Percentiles rank a stretch among this genome's conserved stretches.
Conservation (phyloP, 2,329 filamentous ascomycete species). For the Talaromyces sp. region DNA sequence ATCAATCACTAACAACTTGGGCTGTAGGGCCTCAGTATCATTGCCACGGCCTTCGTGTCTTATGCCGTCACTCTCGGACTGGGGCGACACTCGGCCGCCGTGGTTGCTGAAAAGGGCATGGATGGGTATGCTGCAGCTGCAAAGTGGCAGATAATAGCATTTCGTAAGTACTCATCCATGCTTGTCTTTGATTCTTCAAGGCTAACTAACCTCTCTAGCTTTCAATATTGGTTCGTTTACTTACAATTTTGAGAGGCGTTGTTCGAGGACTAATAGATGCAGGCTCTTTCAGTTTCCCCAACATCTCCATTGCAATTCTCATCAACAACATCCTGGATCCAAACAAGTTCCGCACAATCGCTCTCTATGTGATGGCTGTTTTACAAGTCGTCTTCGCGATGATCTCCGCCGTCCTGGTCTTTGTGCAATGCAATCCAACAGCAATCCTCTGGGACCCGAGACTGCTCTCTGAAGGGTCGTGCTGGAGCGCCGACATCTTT, state of each 20-base stretch:
- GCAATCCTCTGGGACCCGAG: slow-evolving; percentile 24
- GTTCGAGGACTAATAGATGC: neutral
- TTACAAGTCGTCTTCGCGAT: slow-evolving; percentile 27
- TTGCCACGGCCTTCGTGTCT: slow-evolving; percentile 26
- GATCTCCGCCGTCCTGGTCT: slow-evolving; percentile 25
- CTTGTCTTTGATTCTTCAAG: neutral
- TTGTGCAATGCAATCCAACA: slow-evolving; percentile 26
- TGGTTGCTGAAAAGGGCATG: slow-evolving; percentile 25
- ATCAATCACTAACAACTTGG: neutral
- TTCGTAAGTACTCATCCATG: slow-evolving; percentile 17
- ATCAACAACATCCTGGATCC: slow-evolving; percentile 27
- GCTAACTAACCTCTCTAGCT: slow-evolving; percentile 10
- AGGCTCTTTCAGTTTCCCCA: slow-evolving; percentile 29
- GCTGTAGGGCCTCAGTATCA: slow-evolving; percentile 26
- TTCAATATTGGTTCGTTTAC: slow-evolving; percentile 26
- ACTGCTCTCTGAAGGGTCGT: slow-evolving; percentile 18
- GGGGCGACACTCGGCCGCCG: slow-evolving; percentile 27
- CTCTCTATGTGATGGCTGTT: slow-evolving; percentile 24
- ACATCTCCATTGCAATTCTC: slow-evolving; percentile 29
- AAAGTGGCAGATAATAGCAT: slow-evolving; percentile 28
- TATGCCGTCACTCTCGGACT: slow-evolving; percentile 26
- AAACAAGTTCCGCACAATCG: slow-evolving; percentile 21
- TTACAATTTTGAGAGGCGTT: neutral
- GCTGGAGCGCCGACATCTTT: slow-evolving; percentile 25
- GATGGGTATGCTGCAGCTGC: slow-evolving; percentile 21